Evolutionary conservation across 306 rosid species (phyloP), one percentile per base, ranked within the genome.

Genomic region (Comarum palustre): DNA sequence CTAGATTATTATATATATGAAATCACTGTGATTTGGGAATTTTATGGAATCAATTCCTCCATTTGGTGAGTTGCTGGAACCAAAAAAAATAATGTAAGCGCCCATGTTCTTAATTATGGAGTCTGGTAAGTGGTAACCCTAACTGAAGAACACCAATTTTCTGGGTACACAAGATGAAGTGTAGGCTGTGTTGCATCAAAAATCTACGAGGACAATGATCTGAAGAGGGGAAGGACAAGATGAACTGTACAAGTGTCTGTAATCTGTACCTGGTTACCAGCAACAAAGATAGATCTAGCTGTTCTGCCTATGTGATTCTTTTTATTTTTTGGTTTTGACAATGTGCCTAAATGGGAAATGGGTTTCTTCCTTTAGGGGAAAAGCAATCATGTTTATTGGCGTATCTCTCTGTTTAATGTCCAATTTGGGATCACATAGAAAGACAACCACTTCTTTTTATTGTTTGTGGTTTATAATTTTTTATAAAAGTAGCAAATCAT

Each of bases 71-170:
- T 38, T 20, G 36, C 38, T 51, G 73, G 24, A 25, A 20, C 74
- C 64, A 11, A 22, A 51, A 32, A 32, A 22, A 13, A 20, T 13
- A 22, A 52, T 13, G 16, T 20, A 20, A 70, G 47, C 74, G 47
- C 74, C 48, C 50, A 36, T 36, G 65, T 52, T 15, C 65, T 71
- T 39, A 71, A 54, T 38, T 54, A 54, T 71, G 64, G 25, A 54
- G 36, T 62, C 65, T 20, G 42, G 42, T 55, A 22, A 8, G 20
- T 48, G 42, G 42, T 55, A 22, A 8, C 34, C 63, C 34, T 51
- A 69, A 51, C 51, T 20, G n/a, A 34, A 24, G 38, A 25, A 0
- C 5, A 8, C 34, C 63, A 54, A 3, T 3, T 54, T 3, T 22
- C 15, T 10, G 10, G 61, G 61, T 55, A 22, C 16, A 8, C 61